Evolutionary conservation across 1,139 yeast species (phyloP), one percentile per base, ranked within the genome.

Genomic region (Sugiyamaella sp.): DNA sequence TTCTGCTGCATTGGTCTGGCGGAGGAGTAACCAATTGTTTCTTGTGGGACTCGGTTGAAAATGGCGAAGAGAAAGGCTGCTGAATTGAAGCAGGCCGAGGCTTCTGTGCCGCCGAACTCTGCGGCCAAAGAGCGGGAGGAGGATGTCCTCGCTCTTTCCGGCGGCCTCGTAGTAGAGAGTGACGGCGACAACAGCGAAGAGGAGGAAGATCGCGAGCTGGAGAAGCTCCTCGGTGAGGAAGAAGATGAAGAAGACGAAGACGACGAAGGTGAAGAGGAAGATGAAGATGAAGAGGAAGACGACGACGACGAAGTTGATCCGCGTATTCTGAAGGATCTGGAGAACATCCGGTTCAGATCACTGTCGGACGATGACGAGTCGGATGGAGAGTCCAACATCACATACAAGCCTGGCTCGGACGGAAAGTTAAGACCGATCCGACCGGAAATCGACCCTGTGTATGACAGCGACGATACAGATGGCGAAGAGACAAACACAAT

Each of bases 381-480:
- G 10, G 67, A 62, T 14, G 62, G 57, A 10, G 66, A 63, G 14
- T 60, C 57, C 12, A 64, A 60, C 16, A 60, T 63, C 39, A 57
- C 64, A 14, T 66, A 63, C 48, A 59, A 64, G 24, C 60, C 62
- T 9, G 78, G 80, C 63, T 84, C 97, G 0, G 97, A 91, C 70
- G 97, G 97, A 8, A 76, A 79, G 53, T 82, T 84, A 16, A 78
- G 98, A 67, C 72, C 84, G 8, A 77, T 91, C 56, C 84, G 81
- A 64, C 97, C 97, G 2, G 97, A 89, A 68, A 91, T 93, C 61
- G 86, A 89, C 32, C 98, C 99, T 2, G 84, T 82, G 17, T 93
- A 93, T 69, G 97, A 91, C 66, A 82, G 90, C 61, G 99, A 93
- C 71, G 98, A 93, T 66, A 84, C 91, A 65, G 98, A 91, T 66